phyloP scores from a whole-genome alignment of 2,329 filamentous ascomycete genomes.

The Beauveria medogensis region DNA sequence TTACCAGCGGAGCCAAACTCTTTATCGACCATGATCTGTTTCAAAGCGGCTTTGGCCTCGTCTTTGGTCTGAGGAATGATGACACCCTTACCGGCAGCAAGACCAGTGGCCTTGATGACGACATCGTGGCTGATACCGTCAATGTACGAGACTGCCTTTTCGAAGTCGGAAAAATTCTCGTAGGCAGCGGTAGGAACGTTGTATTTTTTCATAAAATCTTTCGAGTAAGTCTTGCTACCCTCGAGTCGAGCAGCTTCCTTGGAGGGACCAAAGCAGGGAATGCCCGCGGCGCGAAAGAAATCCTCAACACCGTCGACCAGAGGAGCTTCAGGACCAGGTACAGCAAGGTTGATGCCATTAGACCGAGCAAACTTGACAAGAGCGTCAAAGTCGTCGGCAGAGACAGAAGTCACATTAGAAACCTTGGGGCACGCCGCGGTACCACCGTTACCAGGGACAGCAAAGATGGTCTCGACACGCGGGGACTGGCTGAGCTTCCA shows the following conservation, averaged over 20 bases:
- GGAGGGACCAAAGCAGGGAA: conserved; percentile 79
- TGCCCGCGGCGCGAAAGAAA: conserved; percentile 66
- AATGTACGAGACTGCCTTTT: conserved; percentile 65
- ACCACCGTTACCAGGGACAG: conserved; percentile 75
- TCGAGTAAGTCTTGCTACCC: conserved; percentile 93
- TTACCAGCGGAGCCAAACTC: conserved; percentile 82
- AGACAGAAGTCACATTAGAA: conserved; percentile 61
- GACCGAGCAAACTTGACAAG: conserved; percentile 69
- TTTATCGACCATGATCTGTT: conserved; percentile 82
- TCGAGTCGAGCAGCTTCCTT: conserved; percentile 83
- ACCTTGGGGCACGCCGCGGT: conserved; percentile 65
- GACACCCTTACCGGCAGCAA: conserved; percentile 93
- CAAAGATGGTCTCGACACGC: conserved; percentile 72
- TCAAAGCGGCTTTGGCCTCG: conserved; percentile 74
- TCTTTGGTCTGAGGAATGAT: conserved; percentile 76
- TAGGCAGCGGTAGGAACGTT: conserved; percentile 86
- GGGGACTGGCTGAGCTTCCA: conserved; percentile 88
- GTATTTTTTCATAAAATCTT: conserved; percentile 93
- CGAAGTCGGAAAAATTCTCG: conserved; percentile 76
- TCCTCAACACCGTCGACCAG: conserved; percentile 84
- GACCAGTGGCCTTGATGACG: conserved; percentile 88
- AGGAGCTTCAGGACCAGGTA: conserved; percentile 89
- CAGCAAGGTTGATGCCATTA: conserved; percentile 69
- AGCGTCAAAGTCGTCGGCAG: conserved; percentile 66
- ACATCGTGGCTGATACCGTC: conserved; percentile 62